Percentiles rank a stretch among this genome's conserved stretches.
Evolutionary conservation across 441 rosid species (phyloP).

Genomic region (Pelargonium fulgidum): DNA sequence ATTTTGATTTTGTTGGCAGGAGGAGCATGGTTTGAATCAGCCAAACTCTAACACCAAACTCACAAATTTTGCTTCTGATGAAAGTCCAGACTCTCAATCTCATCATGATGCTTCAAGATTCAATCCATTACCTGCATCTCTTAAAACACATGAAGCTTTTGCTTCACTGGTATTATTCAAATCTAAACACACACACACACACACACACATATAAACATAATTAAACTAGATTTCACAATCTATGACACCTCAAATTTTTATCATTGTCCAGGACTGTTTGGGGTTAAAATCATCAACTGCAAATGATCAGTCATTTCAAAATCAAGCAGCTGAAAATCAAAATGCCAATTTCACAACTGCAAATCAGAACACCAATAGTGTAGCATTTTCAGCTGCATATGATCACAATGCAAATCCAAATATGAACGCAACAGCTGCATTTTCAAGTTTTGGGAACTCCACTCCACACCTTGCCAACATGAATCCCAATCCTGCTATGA

Average conservation of each 20-base stretch:
- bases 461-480: too few relatives aligned
- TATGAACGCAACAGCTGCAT: not conserved
- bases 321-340: not conserved
- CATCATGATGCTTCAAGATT: not conserved
- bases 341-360: not conserved
- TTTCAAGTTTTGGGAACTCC: not conserved
- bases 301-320: too few relatives aligned
- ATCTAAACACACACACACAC: too few relatives aligned
- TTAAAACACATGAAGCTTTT: too few relatives aligned
- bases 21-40: conserved; percentile 1
- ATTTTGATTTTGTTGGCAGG: not conserved
- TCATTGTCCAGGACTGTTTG: not conserved
- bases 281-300: too few relatives aligned
- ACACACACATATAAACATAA: too few relatives aligned
- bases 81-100: not conserved
- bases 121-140: not conserved
- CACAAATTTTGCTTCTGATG: not conserved
- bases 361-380: too few relatives aligned
- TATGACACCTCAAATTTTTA: not conserved
- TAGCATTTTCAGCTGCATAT: not conserved
- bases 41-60: not conserved
- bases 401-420: not conserved
- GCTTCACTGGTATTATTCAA: too few relatives aligned
- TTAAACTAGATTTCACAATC: too few relatives aligned
- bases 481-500: too few relatives aligned